Base-by-base conservation (phyloP, 1,284 basidiomycete genomes). In the Ustilago hordei region DNA sequence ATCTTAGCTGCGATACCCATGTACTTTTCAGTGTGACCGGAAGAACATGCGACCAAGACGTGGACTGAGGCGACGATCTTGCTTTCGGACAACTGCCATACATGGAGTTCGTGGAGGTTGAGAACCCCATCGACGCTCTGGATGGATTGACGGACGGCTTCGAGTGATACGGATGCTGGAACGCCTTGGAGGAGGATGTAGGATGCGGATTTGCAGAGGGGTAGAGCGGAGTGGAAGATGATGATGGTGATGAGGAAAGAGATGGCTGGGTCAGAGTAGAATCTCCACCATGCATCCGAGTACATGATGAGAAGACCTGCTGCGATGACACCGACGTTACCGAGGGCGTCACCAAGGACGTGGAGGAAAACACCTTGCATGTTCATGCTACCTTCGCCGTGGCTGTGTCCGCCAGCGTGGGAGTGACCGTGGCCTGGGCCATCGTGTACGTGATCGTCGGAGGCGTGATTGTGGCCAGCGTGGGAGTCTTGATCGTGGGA, bases 171-270 rank as follows among this genome's bases (percentile, higher is more conserved):
- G 11, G 92, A 92, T 0, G 92, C 89, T 0, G 97, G 97, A 2
- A 98, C 96, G 50, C 93, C 96, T 87, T 99, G 97, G 8, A 99
- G 89, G n/a, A 99, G 89, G 84, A 99, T 98, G 87, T 94, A 95
- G 12, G 95, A 95, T 4, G 96, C 93, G 77, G 94, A 95, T 86
- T 92, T 93, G 78, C 97, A 95, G 31, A 99, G 90, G 8, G 97
- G 97, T 50, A 99, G 85, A 2, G 97, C 95, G 58, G 93, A 95
- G 11, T 93, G 94, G 89, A 98, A 97, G 79, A 99, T 99, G 87
- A 99, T 98, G 69, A 91, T 89, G 8, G 97, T 96, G 87, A 99
- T 99, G 63, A 98, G 89, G 83, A 99, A 90, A 85, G 93, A 95
- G 87, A 99, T 95, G 45, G 92, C 87, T 0, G 97, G 97, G 87